Evolutionary conservation across 768 basidiomycete species (phyloP).

Genomic region (Naematelia encephala): DNA sequence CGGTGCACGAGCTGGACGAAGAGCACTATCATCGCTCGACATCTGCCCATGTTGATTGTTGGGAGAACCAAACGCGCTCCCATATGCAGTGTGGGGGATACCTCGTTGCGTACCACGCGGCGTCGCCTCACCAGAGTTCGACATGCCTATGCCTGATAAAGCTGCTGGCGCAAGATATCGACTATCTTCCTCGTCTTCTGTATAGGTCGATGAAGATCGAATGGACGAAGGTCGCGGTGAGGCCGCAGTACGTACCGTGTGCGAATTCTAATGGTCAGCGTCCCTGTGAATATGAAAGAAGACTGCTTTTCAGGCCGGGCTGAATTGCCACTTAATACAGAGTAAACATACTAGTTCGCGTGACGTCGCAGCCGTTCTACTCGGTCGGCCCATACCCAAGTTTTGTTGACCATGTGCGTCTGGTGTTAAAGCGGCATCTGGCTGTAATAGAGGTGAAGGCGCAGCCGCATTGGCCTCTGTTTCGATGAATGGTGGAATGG

Average conservation of each 20-base stretch:
- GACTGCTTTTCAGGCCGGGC: background rate
- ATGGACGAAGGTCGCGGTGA: constrained; percentile 4
- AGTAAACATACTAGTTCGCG: background rate
- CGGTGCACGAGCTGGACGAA: constrained; percentile 12
- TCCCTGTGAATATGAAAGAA: no score
- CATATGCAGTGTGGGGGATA: constrained; percentile 24
- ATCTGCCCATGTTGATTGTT: constrained; percentile 13
- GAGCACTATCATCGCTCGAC: constrained; percentile 14
- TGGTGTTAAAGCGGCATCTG: background rate
- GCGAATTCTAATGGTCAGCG: background rate
- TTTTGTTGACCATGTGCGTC: constrained; percentile 13
- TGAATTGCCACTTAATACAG: background rate
- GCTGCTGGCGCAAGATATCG: constrained; percentile 6
- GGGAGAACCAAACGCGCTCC: constrained; percentile 32
- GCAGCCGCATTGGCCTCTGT: background rate
- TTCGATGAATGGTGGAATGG: background rate
- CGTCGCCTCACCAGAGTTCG: constrained; percentile 11
- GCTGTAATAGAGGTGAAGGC: background rate
- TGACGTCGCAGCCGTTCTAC: background rate
- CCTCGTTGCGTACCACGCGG: constrained; percentile 14
- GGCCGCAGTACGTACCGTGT: background rate
- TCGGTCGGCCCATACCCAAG: constrained; percentile 18
- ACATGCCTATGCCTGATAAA: constrained; percentile 5
- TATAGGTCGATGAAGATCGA: constrained; percentile 3
- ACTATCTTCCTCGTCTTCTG: constrained; percentile 14